Conservation (phyloP, 2,329 filamentous ascomycete species). For the Fusarium transvaalense region DNA sequence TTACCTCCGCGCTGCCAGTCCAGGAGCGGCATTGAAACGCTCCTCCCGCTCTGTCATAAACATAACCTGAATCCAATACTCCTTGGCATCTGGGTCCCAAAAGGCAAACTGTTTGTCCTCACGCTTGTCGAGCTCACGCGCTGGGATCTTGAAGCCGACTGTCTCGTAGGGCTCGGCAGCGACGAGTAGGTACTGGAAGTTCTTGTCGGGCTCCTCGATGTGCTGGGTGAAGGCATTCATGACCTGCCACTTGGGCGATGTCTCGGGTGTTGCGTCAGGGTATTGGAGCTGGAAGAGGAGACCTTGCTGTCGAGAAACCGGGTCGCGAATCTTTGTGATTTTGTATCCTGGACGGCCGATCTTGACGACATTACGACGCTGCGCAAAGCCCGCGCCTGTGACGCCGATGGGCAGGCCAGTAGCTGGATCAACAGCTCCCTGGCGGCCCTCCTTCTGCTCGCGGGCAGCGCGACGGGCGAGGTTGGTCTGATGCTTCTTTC, state of each 20-base stretch:
- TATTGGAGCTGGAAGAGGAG: constrained; percentile 97
- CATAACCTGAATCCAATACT: constrained; percentile 97
- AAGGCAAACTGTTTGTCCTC: constrained; percentile 92
- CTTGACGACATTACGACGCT: constrained; percentile 89
- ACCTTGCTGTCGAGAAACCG: constrained; percentile 87
- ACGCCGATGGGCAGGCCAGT: constrained; percentile 81
- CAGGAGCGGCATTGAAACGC: constrained; percentile 77
- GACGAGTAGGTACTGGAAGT: constrained; percentile 93
- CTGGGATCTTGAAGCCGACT: constrained; percentile 95
- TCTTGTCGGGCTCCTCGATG: constrained; percentile 93
- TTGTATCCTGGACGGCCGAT: constrained; percentile 97
- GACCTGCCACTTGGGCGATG: constrained; percentile 87
- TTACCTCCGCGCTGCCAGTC: constrained; percentile 64
- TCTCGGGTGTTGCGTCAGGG: constrained; percentile 84
- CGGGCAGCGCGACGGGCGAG: constrained; percentile 94
- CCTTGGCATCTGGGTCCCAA: constrained; percentile 95
- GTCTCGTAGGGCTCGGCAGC: constrained; percentile 99
- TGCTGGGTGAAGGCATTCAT: constrained; percentile 99
- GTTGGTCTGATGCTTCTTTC: constrained; percentile 99
- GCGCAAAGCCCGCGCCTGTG: constrained; percentile 72
- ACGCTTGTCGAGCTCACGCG: constrained; percentile 88
- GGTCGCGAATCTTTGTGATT: constrained; percentile 95
- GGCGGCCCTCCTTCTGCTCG: constrained; percentile 89
- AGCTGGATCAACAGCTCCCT: constrained; percentile 71
- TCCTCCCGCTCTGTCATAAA: constrained; percentile 99